Evolutionary conservation across 345 rosid species (phyloP), one percentile per base, ranked within the genome.

Genomic region (Rhodomyrtus tomentosa): DNA sequence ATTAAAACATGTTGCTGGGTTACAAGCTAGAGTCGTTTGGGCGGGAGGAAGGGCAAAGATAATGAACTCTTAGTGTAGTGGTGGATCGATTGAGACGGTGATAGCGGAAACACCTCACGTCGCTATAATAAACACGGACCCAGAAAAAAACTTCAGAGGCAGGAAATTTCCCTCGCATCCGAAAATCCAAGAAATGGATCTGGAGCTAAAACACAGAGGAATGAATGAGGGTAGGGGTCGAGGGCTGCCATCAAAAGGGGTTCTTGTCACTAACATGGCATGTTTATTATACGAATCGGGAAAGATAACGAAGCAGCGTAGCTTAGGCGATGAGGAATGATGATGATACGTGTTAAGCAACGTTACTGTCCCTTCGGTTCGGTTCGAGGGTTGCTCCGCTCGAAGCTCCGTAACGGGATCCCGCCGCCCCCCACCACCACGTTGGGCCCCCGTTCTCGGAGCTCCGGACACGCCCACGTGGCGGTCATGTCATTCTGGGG

Each of bases 401-500:
- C 68, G n/a, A 1, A 32, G 8, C 76, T 24, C 74, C 42, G 76
- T 25, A 80, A 49, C 54, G 36, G 38, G 54, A 49, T 36, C 22
- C 79, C 50, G 55, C 87, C 83, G 83, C 45, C 22, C 40, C 40
- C 24, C 11, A 10, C 7, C 52, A 12, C 52, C 16, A 3, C 52
- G 16, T 50, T 50, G 52, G 16, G 16, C 15, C 52, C 52, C 88
- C 86, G 80, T 86, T 85, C 58, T 52, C 58, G 74, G 81, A 54
- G 79, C 85, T 51, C 79, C 73, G 85, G 88, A 89, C 93, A 90
- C 5, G 59, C 88, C 90, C 93, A 89, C 95, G 90, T 93, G 95
- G 93, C 91, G 81, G 92, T 89, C 92, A 90, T 89, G 90, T 91
- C 88, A 88, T 18, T 85, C 32, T 72, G 86, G 92, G 88, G 8